These are phyloP conservation scores for Diospyros kaki DNA, from an alignment of 148 eudicot genomes.

Conservation along the genomic window DNA sequence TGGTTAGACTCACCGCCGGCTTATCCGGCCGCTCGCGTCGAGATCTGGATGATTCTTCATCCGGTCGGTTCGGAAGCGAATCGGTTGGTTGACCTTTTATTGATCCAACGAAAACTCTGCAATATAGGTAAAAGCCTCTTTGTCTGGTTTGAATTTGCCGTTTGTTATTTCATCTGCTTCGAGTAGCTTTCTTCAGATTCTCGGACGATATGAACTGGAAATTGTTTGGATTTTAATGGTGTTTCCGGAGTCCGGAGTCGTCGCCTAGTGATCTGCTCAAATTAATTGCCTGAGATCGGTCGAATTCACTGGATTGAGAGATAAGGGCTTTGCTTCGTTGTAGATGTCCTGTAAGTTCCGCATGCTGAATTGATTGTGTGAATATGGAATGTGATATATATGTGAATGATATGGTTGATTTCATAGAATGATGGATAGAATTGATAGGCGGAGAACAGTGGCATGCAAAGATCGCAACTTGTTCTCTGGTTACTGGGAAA, in stretches of 20 bases:
- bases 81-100: background rate
- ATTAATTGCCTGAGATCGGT: background rate
- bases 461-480: slow-evolving; percentile 16
- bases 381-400: background rate
- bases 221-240: background rate
- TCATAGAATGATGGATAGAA: slow-evolving; percentile 11
- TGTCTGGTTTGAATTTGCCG: background rate
- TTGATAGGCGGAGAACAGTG: slow-evolving; percentile 8
- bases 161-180: background rate
- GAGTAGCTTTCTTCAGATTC: background rate
- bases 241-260: background rate
- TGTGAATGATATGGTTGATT: slow-evolving; percentile 10
- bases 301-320: background rate
- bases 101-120: background rate
- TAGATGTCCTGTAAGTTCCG: background rate
- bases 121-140: slow-evolving; percentile 6
- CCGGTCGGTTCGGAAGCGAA: slow-evolving; percentile 7
- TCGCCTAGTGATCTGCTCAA: background rate
- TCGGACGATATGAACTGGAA: background rate
- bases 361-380: background rate
- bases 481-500: slow-evolving; percentile 10
- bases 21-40: slow-evolving; percentile 1
- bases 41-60: slow-evolving; percentile 7
- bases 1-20: background rate
- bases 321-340: background rate